Conservation (phyloP, 2,329 filamentous ascomycete genomes). For the Apiospora aurea region DNA sequence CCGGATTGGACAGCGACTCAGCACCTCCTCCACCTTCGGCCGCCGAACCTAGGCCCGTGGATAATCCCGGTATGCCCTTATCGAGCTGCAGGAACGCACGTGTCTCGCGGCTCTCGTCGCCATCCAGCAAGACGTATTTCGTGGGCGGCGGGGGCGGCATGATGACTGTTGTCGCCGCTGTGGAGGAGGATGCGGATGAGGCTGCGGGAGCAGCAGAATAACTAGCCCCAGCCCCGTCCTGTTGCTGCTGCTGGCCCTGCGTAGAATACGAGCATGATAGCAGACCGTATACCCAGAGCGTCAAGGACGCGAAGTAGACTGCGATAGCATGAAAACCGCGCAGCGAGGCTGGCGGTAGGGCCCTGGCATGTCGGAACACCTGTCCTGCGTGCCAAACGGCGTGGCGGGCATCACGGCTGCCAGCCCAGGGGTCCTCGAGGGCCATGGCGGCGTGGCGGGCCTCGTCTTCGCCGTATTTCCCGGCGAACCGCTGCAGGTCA, state of each 20-base stretch:
- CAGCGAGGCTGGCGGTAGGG: conserved; percentile 36
- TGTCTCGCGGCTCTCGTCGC: conserved; percentile 36
- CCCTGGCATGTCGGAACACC: conserved; percentile 34
- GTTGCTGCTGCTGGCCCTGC: conserved; percentile 24
- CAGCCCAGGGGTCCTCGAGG: conserved; percentile 37
- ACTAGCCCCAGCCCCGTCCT: background rate
- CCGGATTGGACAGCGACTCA: conserved; percentile 35
- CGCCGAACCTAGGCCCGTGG: background rate
- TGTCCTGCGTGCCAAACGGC: conserved; percentile 41
- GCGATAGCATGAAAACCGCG: conserved; percentile 39
- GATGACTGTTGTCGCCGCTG: background rate
- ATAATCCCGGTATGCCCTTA: conserved; percentile 34
- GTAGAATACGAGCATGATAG: conserved; percentile 28
- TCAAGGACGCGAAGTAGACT: conserved; percentile 39
- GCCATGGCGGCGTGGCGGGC: conserved; percentile 33
- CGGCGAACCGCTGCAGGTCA: conserved; percentile 38
- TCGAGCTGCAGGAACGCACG: conserved; percentile 37
- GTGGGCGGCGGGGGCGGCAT: conserved; percentile 19
- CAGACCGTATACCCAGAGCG: conserved; percentile 39
- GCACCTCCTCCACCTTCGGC: conserved; percentile 22
- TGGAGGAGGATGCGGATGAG: background rate
- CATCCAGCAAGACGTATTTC: conserved; percentile 35
- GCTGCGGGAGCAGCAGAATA: background rate
- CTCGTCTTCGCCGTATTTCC: conserved; percentile 41
- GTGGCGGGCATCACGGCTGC: conserved; percentile 35